Conservation (phyloP, 371 early-diverging fungal species). For the Batrachochytrium dendrobatidis region DNA sequence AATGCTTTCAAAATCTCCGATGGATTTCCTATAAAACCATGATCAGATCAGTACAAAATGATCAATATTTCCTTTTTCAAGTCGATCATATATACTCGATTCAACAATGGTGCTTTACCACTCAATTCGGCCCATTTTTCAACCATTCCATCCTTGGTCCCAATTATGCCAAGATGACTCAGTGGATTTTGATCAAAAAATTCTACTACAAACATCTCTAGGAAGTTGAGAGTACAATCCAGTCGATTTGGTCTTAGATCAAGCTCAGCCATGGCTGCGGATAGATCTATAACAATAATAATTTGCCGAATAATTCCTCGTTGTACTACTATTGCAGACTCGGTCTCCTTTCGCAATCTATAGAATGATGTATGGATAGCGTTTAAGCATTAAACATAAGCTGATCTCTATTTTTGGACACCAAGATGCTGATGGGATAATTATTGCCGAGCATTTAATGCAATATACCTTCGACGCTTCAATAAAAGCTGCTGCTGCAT, state of each 20-base stretch:
- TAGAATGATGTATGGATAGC: neutral
- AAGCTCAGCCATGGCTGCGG: constrained; percentile 69
- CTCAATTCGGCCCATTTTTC: constrained; percentile 78
- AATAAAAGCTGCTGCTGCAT: constrained; percentile 70
- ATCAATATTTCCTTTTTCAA: neutral
- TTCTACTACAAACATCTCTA: constrained; percentile 71
- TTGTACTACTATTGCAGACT: constrained; percentile 54
- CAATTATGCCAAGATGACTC: constrained; percentile 81
- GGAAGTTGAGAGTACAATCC: constrained; percentile 58
- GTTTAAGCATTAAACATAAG: constrained; percentile 34
- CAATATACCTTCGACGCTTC: neutral
- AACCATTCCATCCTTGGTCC: constrained; percentile 79
- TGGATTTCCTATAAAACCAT: constrained; percentile 47
- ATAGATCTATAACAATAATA: constrained; percentile 75
- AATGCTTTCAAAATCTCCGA: constrained; percentile 66
- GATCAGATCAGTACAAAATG: neutral
- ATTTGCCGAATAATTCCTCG: constrained; percentile 90
- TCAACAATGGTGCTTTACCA: constrained; percentile 44
- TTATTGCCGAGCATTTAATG: too few species aligned
- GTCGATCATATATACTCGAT: constrained; percentile 10
- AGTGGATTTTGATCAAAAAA: constrained; percentile 94
- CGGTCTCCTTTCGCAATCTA: neutral
- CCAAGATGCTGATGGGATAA: too few species aligned
- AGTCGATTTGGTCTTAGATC: constrained; percentile 77
- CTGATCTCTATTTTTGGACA: too few species aligned